Percentiles rank a stretch among this genome's conserved stretches.
phyloP scores from a whole-genome alignment of 495 filamentous ascomycete species.

The Filosporella fistucella region DNA sequence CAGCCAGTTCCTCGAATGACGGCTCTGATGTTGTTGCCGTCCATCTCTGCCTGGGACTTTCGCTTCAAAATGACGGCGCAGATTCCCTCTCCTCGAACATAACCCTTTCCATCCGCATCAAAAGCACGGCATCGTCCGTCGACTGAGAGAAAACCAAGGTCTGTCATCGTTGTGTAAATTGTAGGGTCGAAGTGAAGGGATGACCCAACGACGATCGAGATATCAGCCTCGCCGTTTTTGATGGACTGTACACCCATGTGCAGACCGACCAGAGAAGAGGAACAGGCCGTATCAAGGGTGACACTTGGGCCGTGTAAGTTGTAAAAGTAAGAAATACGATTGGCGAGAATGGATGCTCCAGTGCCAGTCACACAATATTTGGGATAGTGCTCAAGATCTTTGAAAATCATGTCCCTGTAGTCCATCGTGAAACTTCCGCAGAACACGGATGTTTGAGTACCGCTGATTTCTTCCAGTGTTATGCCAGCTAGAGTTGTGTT shows the following conservation, averaged over 20 bases:
- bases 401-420: neutral
- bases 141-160: conserved; percentile 29
- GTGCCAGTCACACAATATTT: neutral
- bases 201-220: neutral
- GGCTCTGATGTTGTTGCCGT: conserved; percentile 55
- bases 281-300: conserved; percentile 15
- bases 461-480: conserved; percentile 30
- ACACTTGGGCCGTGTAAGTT: conserved; percentile 26
- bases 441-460: conserved; percentile 23
- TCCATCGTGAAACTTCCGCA: conserved; percentile 25
- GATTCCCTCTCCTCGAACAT: conserved; percentile 59
- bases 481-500: conserved; percentile 12
- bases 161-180: neutral
- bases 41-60: conserved; percentile 46
- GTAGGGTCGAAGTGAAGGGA: conserved; percentile 10
- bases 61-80: conserved; percentile 55
- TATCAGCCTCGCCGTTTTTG: neutral
- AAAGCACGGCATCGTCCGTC: conserved; percentile 52
- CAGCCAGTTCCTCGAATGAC: conserved; percentile 51
- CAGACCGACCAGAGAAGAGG: conserved; percentile 8
- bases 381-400: neutral
- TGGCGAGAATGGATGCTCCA: conserved; percentile 30
- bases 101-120: conserved; percentile 56
- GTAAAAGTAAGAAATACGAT: conserved; percentile 30
- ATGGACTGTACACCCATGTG: conserved; percentile 1